phyloP scores from a whole-genome alignment of 208 protist genomes.

The Trypanosoma caninum region DNA sequence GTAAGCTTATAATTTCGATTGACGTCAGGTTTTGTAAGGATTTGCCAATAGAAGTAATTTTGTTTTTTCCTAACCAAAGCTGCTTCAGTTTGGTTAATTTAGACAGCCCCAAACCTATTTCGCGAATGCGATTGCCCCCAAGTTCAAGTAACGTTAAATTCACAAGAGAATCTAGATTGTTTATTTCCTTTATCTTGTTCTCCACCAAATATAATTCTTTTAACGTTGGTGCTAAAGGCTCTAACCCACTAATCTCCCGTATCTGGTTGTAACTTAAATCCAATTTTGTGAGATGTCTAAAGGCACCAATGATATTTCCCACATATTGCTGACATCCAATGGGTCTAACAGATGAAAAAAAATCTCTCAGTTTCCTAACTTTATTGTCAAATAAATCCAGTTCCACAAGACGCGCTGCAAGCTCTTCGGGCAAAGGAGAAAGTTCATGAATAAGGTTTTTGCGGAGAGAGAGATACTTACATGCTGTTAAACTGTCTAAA shows the following conservation, averaged over 20 bases:
- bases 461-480: conserved; percentile 65
- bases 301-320: conserved; percentile 32
- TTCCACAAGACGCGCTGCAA: conserved; percentile 55
- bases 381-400: conserved; percentile 94
- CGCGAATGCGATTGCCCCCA: conserved; percentile 83
- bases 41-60: conserved; percentile 69
- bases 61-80: conserved; percentile 92
- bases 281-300: conserved; percentile 62
- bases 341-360: conserved; percentile 51
- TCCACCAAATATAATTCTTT: conserved; percentile 90
- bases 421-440: conserved; percentile 55
- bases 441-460: conserved; percentile 91
- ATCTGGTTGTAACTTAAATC: conserved; percentile 92
- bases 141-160: conserved; percentile 87
- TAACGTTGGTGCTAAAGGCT: conserved; percentile 60
- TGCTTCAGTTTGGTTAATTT: conserved; percentile 64
- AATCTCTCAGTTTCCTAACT: conserved; percentile 70
- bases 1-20: conserved; percentile 72
- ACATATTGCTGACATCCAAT: conserved; percentile 22
- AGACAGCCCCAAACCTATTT: conserved; percentile 66
- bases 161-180: conserved; percentile 72
- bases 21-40: conserved; percentile 49
- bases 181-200: conserved; percentile 90
- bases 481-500: conserved; percentile 50
- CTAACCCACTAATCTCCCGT: conserved; percentile 62